These are phyloP conservation scores for Boletus pseudo-olivaceus DNA, from an alignment of 768 basidiomycete genomes.

Conservation along the genomic window DNA sequence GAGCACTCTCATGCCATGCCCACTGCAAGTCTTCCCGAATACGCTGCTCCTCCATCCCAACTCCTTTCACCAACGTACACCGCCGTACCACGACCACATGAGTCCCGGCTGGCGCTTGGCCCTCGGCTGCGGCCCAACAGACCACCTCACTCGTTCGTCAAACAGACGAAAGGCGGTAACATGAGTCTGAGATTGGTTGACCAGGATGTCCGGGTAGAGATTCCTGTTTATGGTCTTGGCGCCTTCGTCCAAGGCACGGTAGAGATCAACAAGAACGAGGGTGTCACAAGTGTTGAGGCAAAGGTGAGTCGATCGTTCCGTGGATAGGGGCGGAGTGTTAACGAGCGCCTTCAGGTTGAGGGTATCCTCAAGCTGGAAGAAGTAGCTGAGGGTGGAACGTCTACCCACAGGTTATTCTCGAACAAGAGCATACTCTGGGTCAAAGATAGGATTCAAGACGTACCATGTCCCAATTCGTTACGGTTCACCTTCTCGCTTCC, in stretches of 20 bases:
- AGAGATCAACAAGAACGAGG: constrained; percentile 52
- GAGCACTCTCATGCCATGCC: constrained; percentile 42
- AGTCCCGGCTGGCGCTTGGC: constrained; percentile 50
- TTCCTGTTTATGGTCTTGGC: constrained; percentile 59
- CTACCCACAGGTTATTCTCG: constrained; percentile 48
- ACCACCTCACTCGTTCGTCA: constrained; percentile 50
- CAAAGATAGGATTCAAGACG: constrained; percentile 38
- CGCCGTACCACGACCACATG: constrained; percentile 49
- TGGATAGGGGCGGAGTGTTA: neutral
- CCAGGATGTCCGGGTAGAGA: constrained; percentile 46
- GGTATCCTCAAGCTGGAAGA: constrained; percentile 58
- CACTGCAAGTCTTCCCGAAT: constrained; percentile 51
- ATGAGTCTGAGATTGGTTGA: constrained; percentile 48
- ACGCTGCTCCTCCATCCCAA: constrained; percentile 35
- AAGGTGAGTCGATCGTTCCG: constrained; percentile 40
- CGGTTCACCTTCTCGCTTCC: constrained; percentile 58
- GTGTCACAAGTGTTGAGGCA: constrained; percentile 58
- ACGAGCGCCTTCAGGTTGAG: constrained; percentile 45
- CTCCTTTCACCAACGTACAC: constrained; percentile 50
- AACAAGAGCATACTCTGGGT: constrained; percentile 56
- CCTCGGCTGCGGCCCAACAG: constrained; percentile 36
- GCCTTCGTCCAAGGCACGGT: constrained; percentile 53
- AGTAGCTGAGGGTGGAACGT: constrained; percentile 63
- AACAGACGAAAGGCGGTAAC: constrained; percentile 54
- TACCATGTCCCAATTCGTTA: constrained; percentile 50